Base-by-base conservation (phyloP, 768 basidiomycete species). In the Naganishia onofrii region DNA sequence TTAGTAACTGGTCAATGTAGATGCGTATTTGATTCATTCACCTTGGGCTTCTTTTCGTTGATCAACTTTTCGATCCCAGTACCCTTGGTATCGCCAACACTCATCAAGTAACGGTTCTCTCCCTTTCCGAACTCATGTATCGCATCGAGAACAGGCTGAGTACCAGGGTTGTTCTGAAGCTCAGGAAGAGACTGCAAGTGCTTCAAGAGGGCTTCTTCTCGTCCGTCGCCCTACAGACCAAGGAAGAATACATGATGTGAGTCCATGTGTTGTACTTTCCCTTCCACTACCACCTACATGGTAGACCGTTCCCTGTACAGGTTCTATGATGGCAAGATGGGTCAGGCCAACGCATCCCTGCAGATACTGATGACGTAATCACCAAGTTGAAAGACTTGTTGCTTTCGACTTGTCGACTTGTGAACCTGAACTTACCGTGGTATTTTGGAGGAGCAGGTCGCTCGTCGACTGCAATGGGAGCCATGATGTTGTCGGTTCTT, bases 1-100 rank as follows among this genome's bases (percentile, higher is more conserved):
- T 60, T 19, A 38, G 29, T 51, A 34, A 29, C 5, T 29, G 26
- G 28, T 28, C 28, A 52, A 42, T 2, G 54, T 36, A 13, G 29
- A 23, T 21, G 5, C 28, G 21, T 32, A 38, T 29, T 28, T 9
- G 28, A 26, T 23, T 2, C 1, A 52, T 73, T 68, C 52, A 76
- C 77, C 72, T 76, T 77, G 2, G 77, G 76, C 56, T 77, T 76
- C 68, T 68, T 69, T 67, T 78, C 71, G 65, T 70, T 73, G 63
- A 80, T 74, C 26, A 80, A 51, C 42, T 63, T 74, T 55, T 78
- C 76, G 1, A 77, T 75, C 34, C 77, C 72, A 54, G 69, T 65
- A 3, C 76, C 79, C 72, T 80, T 80, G 52, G 78, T 77, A n/a
- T 77, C 76, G 8, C 79, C 79, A 23, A 80, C 77, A 66, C 76